A percentile compares a stretch with the other conserved stretches of the same genome.
These are phyloP conservation scores for Penicillium palitans DNA, from an alignment of 2,329 filamentous ascomycete genomes.

Conservation along the genomic window DNA sequence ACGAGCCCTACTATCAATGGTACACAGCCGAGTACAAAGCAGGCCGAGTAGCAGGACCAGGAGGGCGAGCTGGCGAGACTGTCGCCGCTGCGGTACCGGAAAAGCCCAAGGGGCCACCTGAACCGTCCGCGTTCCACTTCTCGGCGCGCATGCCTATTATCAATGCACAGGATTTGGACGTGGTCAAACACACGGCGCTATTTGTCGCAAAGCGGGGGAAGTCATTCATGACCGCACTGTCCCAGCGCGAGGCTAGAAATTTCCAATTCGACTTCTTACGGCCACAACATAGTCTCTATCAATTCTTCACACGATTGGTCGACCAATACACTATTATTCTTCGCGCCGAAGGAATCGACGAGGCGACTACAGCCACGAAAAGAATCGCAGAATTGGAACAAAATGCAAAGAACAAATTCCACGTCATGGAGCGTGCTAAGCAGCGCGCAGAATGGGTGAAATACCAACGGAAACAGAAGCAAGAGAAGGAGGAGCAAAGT, in stretches of 20 bases:
- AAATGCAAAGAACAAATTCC: constrained; percentile 76
- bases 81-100: constrained; percentile 54
- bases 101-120: constrained; percentile 77
- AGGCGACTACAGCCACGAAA: constrained; percentile 69
- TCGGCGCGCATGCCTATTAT: constrained; percentile 97
- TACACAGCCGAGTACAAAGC: constrained; percentile 42
- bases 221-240: constrained; percentile 84
- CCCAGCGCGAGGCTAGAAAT: constrained; percentile 84
- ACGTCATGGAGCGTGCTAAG: constrained; percentile 76
- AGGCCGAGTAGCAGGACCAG: constrained; percentile 55
- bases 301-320: constrained; percentile 88
- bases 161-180: constrained; percentile 84
- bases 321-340: constrained; percentile 89
- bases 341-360: constrained; percentile 66
- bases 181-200: constrained; percentile 74
- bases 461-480: constrained; percentile 79
- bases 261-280: constrained; percentile 95
- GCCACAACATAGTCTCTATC: constrained; percentile 92
- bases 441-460: constrained; percentile 85
- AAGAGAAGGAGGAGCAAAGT: constrained; percentile 82
- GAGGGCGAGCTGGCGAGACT: constrained; percentile 69
- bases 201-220: constrained; percentile 93
- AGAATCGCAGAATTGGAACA: constrained; percentile 70
- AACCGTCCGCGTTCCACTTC: constrained; percentile 86
- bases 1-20: constrained; percentile 88